Base-by-base conservation (phyloP, 441 rosid genomes). In the Corymbia calophylla region DNA sequence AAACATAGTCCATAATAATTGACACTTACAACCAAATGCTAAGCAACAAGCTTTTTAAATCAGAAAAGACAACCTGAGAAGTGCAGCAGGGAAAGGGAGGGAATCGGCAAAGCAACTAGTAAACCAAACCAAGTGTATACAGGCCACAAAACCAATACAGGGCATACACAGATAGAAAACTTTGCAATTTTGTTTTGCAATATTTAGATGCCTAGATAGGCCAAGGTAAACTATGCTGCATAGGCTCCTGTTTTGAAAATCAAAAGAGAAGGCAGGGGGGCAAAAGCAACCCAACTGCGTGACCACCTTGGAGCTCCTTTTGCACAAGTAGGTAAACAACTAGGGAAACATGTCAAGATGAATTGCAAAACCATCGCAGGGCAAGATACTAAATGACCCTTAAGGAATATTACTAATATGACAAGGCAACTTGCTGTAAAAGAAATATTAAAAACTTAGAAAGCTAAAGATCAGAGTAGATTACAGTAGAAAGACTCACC, bases 401-500 rank as follows among this genome's bases (percentile, higher is more conserved):
- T 44, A 77, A 77, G 19, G n/a, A 54, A 68, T 19, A 86, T 32
- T 44, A 39, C 44, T 39, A 39, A 39, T 39, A 55, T 54, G 66
- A 86, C 31, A 44, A 32, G 47, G 58, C 29, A 55, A 55, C 66
- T 86, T 44, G n/a, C 44, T 23, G 23, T 86, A 54, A 27, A 14
- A 54, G 48, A 16, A 86, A 12, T 47, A 55, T 77, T 77, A 27
- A 47, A 23, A 44, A 77, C 27, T 44, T 35, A 39, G 32, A 80
- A 35, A 77, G 64, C 32, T 85, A 70, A 64, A 86, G 80, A 86
- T 27, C 56, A 35, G 56, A 53, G 56, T 39, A 70, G 29, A 86
- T 32, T 55, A 53, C 18, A 21, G 77, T 53, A 54, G 49, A 56
- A 70, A 54, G 87, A 90, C 98, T 90, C 91, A 98, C 99, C 99